phyloP scores from a whole-genome alignment of 352 stramenopile species.

The Halophytophthora batemanensis region DNA sequence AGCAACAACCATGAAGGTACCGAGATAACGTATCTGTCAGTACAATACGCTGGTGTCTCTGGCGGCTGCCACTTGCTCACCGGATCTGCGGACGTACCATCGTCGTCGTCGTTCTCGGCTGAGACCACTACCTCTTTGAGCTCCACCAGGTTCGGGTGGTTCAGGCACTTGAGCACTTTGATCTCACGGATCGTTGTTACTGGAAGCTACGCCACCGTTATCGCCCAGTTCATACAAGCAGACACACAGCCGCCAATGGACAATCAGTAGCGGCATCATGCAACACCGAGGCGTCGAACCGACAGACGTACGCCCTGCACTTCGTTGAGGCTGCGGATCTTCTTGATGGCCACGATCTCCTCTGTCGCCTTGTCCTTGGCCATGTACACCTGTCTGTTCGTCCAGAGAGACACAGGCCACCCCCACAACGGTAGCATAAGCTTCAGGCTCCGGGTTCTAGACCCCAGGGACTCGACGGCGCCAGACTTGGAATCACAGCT shows the following conservation, averaged over 20 bases:
- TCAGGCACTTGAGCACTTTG: constrained; percentile 97
- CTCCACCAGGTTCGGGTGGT: constrained; percentile 94
- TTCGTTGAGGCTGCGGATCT: constrained; percentile 89
- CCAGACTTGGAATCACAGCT: no score
- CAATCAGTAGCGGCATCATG: background rate
- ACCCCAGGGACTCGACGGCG: background rate
- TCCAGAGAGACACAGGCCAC: constrained; percentile 1
- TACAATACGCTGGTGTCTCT: background rate
- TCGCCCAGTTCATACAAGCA: constrained; percentile 3
- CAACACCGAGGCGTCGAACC: background rate
- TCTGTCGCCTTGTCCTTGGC: constrained; percentile 81
- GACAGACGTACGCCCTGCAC: constrained; percentile 72
- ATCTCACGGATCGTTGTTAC: constrained; percentile 97
- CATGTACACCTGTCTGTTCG: constrained; percentile 82
- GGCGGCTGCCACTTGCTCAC: background rate
- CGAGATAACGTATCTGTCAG: background rate
- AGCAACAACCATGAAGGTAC: background rate
- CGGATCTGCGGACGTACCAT: constrained; percentile 34
- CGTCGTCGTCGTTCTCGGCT: constrained; percentile 79
- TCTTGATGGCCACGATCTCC: constrained; percentile 90
- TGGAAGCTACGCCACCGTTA: constrained; percentile 62
- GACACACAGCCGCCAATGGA: background rate
- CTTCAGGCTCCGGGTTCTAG: background rate
- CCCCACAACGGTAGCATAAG: background rate
- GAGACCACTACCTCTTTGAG: constrained; percentile 95